A percentile compares a stretch with the other conserved stretches of the same genome.
These are phyloP conservation scores for Starmera amethionina DNA, from an alignment of 805 yeast genomes.

Conservation along the genomic window DNA sequence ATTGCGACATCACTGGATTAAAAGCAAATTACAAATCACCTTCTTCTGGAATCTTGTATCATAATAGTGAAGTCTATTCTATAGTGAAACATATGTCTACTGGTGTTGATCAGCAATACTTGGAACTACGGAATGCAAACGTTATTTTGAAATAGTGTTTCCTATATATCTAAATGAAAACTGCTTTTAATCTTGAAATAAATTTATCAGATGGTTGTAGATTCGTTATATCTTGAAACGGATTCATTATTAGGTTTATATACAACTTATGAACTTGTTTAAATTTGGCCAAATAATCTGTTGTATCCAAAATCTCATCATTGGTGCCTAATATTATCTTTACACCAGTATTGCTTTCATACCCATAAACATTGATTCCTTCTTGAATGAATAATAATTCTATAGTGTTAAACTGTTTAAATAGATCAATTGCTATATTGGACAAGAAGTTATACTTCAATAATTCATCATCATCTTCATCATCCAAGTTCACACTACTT, in stretches of 20 bases:
- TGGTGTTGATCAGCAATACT: constrained; percentile 88
- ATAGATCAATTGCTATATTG: constrained; percentile 69
- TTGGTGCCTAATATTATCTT: constrained; percentile 52
- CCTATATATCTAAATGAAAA: neutral
- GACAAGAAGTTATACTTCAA: constrained; percentile 59
- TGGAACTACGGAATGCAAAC: constrained; percentile 81
- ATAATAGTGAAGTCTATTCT: constrained; percentile 76
- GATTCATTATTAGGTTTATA: constrained; percentile 48
- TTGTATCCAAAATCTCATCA: constrained; percentile 22
- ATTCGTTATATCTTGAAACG: constrained; percentile 34
- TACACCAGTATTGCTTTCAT: constrained; percentile 58
- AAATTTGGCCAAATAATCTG: constrained; percentile 18
- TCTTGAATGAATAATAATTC: constrained; percentile 54
- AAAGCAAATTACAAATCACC: constrained; percentile 71
- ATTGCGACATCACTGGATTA: constrained; percentile 91
- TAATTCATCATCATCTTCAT: constrained; percentile 27
- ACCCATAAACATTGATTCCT: constrained; percentile 57
- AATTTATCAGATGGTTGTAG: too few relatives aligned
- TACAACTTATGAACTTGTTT: constrained; percentile 44
- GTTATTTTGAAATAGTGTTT: constrained; percentile 65
- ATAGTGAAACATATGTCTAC: constrained; percentile 72
- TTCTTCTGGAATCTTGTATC: constrained; percentile 63
- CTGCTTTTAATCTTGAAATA: too few relatives aligned
- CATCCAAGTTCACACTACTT: too few relatives aligned
- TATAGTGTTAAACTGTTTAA: constrained; percentile 39